phyloP scores from a whole-genome alignment of 768 basidiomycete species.

The Termitomyces sp. region DNA sequence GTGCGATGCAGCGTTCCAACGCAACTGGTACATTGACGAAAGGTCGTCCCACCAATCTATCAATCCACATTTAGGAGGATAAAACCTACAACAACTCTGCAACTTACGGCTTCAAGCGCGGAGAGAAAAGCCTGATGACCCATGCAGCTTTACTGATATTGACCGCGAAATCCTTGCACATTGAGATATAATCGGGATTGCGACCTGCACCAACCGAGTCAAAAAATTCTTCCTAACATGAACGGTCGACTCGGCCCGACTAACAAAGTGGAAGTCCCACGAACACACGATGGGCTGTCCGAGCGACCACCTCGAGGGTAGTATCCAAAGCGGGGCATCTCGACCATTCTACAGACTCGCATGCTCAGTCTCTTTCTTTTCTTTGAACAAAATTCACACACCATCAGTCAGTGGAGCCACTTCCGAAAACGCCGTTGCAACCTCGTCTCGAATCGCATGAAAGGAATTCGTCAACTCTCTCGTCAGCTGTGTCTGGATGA shows the following conservation, averaged over 20 bases:
- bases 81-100: background rate
- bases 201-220: constrained; percentile 11
- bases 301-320: constrained; percentile 17
- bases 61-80: background rate
- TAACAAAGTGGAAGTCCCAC: constrained; percentile 22
- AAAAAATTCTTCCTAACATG: background rate
- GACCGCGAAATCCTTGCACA: constrained; percentile 14
- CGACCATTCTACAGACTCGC: background rate
- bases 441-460: constrained; percentile 7
- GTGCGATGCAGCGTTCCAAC: background rate
- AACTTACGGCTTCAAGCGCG: constrained; percentile 19
- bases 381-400: background rate
- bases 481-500: constrained; percentile 13
- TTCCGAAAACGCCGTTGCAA: constrained; percentile 1
- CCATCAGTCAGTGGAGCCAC: background rate
- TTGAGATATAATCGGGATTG: constrained; percentile 12
- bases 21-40: constrained; percentile 3
- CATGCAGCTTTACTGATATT: constrained; percentile 13
- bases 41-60: constrained; percentile 1
- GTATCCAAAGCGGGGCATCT: constrained; percentile 6
- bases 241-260: background rate
- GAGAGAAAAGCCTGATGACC: constrained; percentile 20
- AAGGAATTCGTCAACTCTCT: constrained; percentile 6
- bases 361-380: background rate
- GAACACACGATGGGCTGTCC: constrained; percentile 18